A percentile compares a stretch with the other conserved stretches of the same genome.
Evolutionary conservation across 208 protist genomes (phyloP).

Genomic region (Balamuthia mandrillaris): DNA sequence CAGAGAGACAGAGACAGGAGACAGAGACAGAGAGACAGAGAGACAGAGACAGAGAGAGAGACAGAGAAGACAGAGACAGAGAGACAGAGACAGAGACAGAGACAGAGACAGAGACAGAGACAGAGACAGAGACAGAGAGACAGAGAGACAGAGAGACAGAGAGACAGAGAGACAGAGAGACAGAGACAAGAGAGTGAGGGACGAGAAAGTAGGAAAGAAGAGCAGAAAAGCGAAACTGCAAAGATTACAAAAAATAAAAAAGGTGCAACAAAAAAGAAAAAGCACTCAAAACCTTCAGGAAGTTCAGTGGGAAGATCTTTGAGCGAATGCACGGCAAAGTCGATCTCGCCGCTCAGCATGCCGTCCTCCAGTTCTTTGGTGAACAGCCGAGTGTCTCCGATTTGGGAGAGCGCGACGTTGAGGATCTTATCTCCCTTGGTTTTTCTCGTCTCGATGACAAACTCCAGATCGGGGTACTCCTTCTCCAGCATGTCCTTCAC

Average conservation of each 20-base stretch:
- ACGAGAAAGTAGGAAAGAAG: too few species aligned
- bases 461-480: neutral
- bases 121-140: too few species aligned
- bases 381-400: constrained; percentile 54
- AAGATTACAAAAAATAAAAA: too few species aligned
- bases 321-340: constrained; percentile 48
- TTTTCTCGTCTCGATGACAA: neutral
- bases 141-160: neutral
- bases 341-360: constrained; percentile 29
- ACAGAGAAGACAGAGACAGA: too few species aligned
- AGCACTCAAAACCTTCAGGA: constrained; percentile 31
- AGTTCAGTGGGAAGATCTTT: constrained; percentile 50
- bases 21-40: too few species aligned
- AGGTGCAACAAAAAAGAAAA: too few species aligned
- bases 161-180: neutral
- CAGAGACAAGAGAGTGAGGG: neutral
- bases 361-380: constrained; percentile 48
- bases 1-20: too few species aligned
- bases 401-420: constrained; percentile 34
- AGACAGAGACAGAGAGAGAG: too few species aligned
- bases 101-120: too few species aligned
- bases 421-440: constrained; percentile 49
- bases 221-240: too few species aligned
- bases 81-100: too few species aligned
- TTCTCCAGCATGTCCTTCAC: constrained; percentile 11